Base-by-base conservation (phyloP, 148 eudicot genomes). In the Diospyros lotus region DNA sequence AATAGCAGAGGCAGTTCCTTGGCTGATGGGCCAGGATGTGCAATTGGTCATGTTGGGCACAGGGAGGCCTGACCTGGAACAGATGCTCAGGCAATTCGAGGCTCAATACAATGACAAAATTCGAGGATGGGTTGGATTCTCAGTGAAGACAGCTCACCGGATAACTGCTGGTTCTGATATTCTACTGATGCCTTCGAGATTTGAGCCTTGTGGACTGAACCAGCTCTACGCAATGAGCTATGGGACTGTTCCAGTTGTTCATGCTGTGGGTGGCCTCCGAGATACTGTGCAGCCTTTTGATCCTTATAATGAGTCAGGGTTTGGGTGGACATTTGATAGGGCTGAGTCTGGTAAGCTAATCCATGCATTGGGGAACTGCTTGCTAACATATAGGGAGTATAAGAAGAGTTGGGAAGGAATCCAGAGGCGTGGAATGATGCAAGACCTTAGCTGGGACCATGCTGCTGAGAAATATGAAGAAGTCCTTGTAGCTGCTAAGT, bases 201-300 rank as follows among this genome's bases (percentile, higher is more conserved):
- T 96, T 17, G 97, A 96, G 80, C 99, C 99, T 2, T 96, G 99
- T 78, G 99, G 99, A 73, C 85, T 96, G 55, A 96, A 96, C 80
- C 99, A 96, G 81, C 82, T 96, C 1, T 96, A 96, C 70, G 99
- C 99, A 0, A 96, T 96, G 99, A 77, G 56, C 17, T 96, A 96
- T 66, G 99, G 99, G 45, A 96, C 99, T 2, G 76, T 96, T 44
- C 99, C 99, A 0, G 98, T 96, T 1, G 99, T 96, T 77, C 99
- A 96, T 74, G 94, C 94, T 2, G 99, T 96, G 48, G 99, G 99
- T 2, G 98, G 99, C n/a, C 78, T 96, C 54, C 84, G 93, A 58
- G 99, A 96, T 75, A 96, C 99, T 0, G 98, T 96, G 56, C 89
- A 87, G 80, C 91, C 88, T 4, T 96, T 91, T 65, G 86, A 96